Evolutionary conservation across 2,329 filamentous ascomycete species (phyloP).

Genomic region (Paraconiothyrium brasiliense): DNA sequence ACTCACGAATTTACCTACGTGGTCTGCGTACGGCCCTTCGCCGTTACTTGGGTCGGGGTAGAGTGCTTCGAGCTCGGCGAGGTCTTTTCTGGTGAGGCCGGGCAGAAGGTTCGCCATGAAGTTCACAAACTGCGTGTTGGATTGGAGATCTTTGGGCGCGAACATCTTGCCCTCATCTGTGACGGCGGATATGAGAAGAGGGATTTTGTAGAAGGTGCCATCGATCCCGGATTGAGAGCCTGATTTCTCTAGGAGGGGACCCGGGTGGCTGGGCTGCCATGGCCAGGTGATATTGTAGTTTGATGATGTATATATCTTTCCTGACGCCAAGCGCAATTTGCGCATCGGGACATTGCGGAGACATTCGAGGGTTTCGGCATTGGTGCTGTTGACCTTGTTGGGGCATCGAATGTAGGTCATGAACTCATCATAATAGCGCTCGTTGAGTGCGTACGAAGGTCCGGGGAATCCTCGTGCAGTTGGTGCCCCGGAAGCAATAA

Average conservation of each 20-base stretch:
- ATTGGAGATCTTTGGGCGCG: constrained; percentile 42
- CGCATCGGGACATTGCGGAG: constrained; percentile 50
- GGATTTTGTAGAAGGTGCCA: constrained; percentile 47
- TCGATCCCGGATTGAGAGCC: constrained; percentile 52
- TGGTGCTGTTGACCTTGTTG: constrained; percentile 36
- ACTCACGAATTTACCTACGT: constrained; percentile 51
- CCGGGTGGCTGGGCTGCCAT: constrained; percentile 59
- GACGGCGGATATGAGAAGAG: constrained; percentile 47
- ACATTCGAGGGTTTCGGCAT: constrained; percentile 49
- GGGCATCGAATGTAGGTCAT: constrained; percentile 43
- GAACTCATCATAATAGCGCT: constrained; percentile 41
- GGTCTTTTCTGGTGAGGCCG: constrained; percentile 38
- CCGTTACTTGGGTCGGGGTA: constrained; percentile 38
- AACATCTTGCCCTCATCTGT: constrained; percentile 48
- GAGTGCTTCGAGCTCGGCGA: constrained; percentile 39
- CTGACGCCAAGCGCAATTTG: constrained; percentile 52
- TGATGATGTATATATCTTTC: constrained; percentile 51
- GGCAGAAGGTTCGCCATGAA: constrained; percentile 41
- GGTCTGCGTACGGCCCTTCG: constrained; percentile 34
- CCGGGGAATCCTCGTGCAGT: constrained; percentile 48
- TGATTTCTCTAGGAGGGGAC: constrained; percentile 57
- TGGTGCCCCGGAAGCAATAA: constrained; percentile 46
- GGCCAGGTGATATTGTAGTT: constrained; percentile 58
- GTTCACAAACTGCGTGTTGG: constrained; percentile 49
- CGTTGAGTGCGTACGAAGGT: constrained; percentile 42